Evolutionary conservation across 257 asterid genomes (phyloP), one percentile per base, ranked within the genome.

Genomic region (Ophiorrhiza pumila): DNA sequence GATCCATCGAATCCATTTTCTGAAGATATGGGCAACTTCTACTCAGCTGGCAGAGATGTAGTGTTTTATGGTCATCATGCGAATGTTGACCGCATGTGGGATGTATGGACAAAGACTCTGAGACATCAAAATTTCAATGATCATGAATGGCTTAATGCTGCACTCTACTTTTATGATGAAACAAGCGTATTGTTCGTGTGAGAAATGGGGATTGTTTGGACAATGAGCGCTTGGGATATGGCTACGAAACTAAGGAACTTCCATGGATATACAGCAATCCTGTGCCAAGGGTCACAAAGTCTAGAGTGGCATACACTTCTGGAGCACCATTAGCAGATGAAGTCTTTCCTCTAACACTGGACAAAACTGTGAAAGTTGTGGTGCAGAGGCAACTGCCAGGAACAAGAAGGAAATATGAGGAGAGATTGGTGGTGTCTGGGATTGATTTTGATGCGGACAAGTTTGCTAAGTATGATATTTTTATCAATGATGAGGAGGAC

Each of bases 61-160:
- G 0, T 84, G n/a, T 90, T 90, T 80, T 90, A 86, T 57, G 69
- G 72, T 53, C 96, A 88, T 65, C 96, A 90, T 79, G 78, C 86
- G 0, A 88, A 88, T 31, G 84, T 87, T 0, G 96, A 90, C 42
- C 56, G 96, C 1, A 76, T 90, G 96, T 90, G 96, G 96, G n/a
- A 86, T 0, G 65, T 85, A 0, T 88, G 92, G 95, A n/a, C 52
- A 67, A 4, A 47, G 61, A 14, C 50, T 79, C 34, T 76, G 82
- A 15, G 81, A 72, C 27, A 76, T 64, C 7, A 34, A 76, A 0
- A 76, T 25, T 61, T 81, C 49, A 74, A 42, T 0, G 84, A 85
- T 49, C 81, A 85, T 10, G 89, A 85, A 67, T 87, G 84, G 86
- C 59, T 83, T 5, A 83, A 87, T 68, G 72, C 88, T 2, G 18